Evolutionary conservation across 768 basidiomycete species (phyloP).

Genomic region (Phallus indusiatus): DNA sequence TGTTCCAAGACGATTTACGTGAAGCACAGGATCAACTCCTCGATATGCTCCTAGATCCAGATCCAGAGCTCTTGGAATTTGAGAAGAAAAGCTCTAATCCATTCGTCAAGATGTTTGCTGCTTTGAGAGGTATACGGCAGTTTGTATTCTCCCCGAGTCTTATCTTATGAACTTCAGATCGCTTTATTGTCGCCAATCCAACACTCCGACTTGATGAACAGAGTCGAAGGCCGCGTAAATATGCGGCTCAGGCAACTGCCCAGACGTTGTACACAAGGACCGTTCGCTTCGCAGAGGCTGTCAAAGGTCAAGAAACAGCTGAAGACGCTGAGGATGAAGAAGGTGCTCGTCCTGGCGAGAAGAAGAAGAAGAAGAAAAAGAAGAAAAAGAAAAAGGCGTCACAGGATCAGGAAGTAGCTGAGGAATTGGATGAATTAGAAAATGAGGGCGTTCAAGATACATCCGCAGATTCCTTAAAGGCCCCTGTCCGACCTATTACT

Average conservation of each 20-base stretch:
- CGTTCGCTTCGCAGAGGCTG: background rate
- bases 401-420: conserved; percentile 17
- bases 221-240: conserved; percentile 25
- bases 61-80: conserved; percentile 27
- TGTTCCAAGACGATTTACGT: conserved; percentile 46
- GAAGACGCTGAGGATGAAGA: conserved; percentile 73
- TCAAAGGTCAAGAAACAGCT: conserved; percentile 32
- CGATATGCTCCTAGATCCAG: conserved; percentile 46
- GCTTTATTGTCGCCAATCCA: conserved; percentile 46
- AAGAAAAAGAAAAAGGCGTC: conserved; percentile 60
- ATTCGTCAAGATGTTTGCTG: conserved; percentile 67
- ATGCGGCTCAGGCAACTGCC: conserved; percentile 6
- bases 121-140: conserved; percentile 48
- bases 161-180: conserved; percentile 16
- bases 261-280: background rate
- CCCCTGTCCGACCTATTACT: conserved; percentile 6
- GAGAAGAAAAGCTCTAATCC: conserved; percentile 52
- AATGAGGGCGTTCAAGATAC: conserved; percentile 10
- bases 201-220: conserved; percentile 30
- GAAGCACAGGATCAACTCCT: conserved; percentile 65
- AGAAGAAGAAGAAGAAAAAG: conserved; percentile 70
- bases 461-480: no score
- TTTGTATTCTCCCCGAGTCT: background rate
- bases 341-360: conserved; percentile 29
- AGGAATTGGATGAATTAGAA: conserved; percentile 14